Conservation (phyloP, 306 rosid species). For the Canavalia gladiata region DNA sequence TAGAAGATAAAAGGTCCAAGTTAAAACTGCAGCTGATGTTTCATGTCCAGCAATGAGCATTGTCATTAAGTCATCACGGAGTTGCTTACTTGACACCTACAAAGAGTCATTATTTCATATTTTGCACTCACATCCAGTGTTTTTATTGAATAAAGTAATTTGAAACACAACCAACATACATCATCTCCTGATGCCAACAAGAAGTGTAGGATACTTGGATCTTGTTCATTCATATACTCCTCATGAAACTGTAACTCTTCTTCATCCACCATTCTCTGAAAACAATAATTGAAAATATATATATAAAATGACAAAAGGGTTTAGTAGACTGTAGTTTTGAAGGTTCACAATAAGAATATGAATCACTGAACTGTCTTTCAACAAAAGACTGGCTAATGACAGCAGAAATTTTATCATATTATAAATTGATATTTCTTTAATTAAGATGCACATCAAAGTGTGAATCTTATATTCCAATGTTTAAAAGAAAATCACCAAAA, state of each 20-base stretch:
- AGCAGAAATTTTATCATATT: slow-evolving; percentile 12
- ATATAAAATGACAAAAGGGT: slow-evolving; percentile 26
- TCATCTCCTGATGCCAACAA: slow-evolving; percentile 99
- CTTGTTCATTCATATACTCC: slow-evolving; percentile 94
- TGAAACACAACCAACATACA: slow-evolving; percentile 56
- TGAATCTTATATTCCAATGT: background rate
- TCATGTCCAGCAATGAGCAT: slow-evolving; percentile 99
- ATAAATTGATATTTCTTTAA: slow-evolving; percentile 11
- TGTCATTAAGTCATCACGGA: slow-evolving; percentile 98
- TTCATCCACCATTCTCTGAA: slow-evolving; percentile 97
- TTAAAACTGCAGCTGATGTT: slow-evolving; percentile 97
- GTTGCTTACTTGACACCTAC: slow-evolving; percentile 98
- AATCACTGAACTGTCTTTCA: slow-evolving; percentile 34
- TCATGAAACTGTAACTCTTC: slow-evolving; percentile 97
- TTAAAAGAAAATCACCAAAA: slow-evolving; percentile 12
- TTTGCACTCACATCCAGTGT: slow-evolving; percentile 32
- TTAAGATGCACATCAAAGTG: slow-evolving; percentile 14
- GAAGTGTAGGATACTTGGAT: slow-evolving; percentile 97
- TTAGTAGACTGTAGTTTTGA: slow-evolving; percentile 34
- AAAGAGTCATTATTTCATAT: slow-evolving; percentile 46
- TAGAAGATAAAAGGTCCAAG: slow-evolving; percentile 97
- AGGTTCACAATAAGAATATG: slow-evolving; percentile 11
- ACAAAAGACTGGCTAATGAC: slow-evolving; percentile 15
- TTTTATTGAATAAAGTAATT: slow-evolving; percentile 36
- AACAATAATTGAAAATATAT: slow-evolving; percentile 34